A percentile compares a stretch with the other conserved stretches of the same genome.
phyloP scores from a whole-genome alignment of 2,329 filamentous ascomycete species.

The Myotisia sp. region DNA sequence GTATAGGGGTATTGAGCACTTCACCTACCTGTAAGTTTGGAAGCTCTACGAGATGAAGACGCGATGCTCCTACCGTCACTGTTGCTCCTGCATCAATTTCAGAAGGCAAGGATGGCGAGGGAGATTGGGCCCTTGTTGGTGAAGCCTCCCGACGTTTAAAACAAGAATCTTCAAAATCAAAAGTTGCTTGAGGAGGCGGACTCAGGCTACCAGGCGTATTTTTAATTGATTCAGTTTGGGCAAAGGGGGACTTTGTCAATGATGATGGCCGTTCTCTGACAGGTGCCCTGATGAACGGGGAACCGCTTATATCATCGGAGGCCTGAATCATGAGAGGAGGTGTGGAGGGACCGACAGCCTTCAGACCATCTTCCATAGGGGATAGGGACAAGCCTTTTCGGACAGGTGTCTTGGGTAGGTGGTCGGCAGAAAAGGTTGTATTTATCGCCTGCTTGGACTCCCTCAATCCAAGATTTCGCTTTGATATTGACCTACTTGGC shows the following conservation, averaged over 20 bases:
- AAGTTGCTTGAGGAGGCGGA: not conserved
- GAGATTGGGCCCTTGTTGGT: constrained; percentile 1
- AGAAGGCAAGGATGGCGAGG: not conserved
- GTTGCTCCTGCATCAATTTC: constrained; percentile 33
- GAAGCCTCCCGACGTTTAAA: constrained; percentile 7
- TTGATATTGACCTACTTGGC: too few relatives aligned
- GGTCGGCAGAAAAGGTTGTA: too few relatives aligned
- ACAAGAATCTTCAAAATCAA: constrained; percentile 2
- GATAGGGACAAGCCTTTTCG: too few relatives aligned
- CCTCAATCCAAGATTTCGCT: too few relatives aligned
- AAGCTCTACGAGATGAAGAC: constrained; percentile 74
- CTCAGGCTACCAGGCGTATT: too few relatives aligned
- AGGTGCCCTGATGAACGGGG: constrained; percentile 35
- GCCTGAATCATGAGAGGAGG: constrained; percentile 17
- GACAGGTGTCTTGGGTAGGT: too few relatives aligned
- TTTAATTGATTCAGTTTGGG: too few relatives aligned
- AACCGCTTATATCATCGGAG: constrained; percentile 28
- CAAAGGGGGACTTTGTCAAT: constrained; percentile 4
- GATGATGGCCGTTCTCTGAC: constrained; percentile 13
- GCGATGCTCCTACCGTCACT: constrained; percentile 77
- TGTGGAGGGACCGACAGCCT: constrained; percentile 13
- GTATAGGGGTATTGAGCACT: too few relatives aligned
- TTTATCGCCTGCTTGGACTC: too few relatives aligned
- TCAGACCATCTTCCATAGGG: too few relatives aligned
- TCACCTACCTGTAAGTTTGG: constrained; percentile 47